Evolutionary conservation across 2,329 filamentous ascomycete genomes (phyloP).

Genomic region (Blastomyces silverae): DNA sequence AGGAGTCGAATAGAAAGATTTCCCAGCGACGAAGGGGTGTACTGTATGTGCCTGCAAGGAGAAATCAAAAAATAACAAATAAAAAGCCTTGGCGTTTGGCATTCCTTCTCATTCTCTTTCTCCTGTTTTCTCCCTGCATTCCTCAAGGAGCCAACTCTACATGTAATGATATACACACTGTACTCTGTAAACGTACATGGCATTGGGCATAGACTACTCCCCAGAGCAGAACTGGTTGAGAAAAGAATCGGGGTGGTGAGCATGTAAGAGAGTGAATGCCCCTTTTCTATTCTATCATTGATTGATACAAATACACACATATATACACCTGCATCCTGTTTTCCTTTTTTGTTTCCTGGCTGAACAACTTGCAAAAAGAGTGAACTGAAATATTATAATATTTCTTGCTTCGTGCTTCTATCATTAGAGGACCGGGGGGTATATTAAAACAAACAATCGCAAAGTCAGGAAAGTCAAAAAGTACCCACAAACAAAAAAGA

Average conservation of each 20-base stretch:
- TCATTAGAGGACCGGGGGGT: neutral
- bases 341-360: neutral
- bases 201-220: too few species aligned
- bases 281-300: neutral
- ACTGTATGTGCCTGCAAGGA: neutral
- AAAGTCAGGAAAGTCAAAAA: neutral
- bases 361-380: neutral
- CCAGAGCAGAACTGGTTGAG: neutral
- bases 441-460: neutral
- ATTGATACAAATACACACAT: neutral
- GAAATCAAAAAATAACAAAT: neutral
- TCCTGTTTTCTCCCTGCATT: neutral
- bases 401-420: conserved; percentile 1
- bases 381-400: conserved; percentile 6
- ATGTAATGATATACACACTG: neutral
- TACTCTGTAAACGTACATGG: too few species aligned
- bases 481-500: neutral
- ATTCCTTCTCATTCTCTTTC: neutral
- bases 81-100: neutral
- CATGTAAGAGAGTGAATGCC: neutral
- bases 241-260: neutral
- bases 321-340: neutral
- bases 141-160: neutral
- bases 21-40: too few species aligned
- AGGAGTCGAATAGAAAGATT: too few species aligned